phyloP scores from a whole-genome alignment of 2,329 filamentous ascomycete species.

The Apiospora malaysiana region DNA sequence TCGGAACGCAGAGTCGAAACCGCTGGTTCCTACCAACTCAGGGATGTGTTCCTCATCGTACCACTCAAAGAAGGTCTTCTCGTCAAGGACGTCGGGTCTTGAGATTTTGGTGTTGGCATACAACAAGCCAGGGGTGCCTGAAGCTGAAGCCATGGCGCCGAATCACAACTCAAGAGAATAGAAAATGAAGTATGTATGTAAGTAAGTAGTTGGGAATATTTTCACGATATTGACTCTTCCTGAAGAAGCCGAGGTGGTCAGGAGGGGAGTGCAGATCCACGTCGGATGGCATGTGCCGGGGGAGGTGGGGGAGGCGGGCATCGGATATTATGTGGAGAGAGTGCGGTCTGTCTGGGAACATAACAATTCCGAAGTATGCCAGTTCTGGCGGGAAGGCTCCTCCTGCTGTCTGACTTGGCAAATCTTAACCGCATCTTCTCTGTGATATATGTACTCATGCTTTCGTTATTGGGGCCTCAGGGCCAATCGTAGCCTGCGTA shows the following conservation, averaged over 20 bases:
- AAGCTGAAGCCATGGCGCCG: background rate
- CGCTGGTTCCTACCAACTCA: constrained; percentile 41
- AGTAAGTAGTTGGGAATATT: background rate
- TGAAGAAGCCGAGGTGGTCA: background rate
- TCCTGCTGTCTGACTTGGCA: background rate
- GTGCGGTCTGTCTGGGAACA: background rate
- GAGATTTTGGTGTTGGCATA: constrained; percentile 1
- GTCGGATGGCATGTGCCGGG: constrained; percentile 5
- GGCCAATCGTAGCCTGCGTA: background rate
- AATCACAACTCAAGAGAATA: background rate
- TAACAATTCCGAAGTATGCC: background rate
- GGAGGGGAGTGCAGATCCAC: background rate
- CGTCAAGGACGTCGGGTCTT: constrained; percentile 35
- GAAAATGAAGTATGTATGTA: background rate
- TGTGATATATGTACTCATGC: background rate
- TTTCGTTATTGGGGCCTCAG: background rate
- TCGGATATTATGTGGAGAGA: constrained; percentile 6
- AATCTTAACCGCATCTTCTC: too few species aligned
- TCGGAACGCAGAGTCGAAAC: constrained; percentile 41
- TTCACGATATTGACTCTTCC: background rate
- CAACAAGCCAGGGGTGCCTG: background rate
- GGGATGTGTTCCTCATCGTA: constrained; percentile 47
- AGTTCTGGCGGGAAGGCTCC: background rate
- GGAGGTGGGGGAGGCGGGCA: constrained; percentile 2
- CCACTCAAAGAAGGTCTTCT: constrained; percentile 42